phyloP scores from a whole-genome alignment of 495 filamentous ascomycete species.

The Letharia columbiana region DNA sequence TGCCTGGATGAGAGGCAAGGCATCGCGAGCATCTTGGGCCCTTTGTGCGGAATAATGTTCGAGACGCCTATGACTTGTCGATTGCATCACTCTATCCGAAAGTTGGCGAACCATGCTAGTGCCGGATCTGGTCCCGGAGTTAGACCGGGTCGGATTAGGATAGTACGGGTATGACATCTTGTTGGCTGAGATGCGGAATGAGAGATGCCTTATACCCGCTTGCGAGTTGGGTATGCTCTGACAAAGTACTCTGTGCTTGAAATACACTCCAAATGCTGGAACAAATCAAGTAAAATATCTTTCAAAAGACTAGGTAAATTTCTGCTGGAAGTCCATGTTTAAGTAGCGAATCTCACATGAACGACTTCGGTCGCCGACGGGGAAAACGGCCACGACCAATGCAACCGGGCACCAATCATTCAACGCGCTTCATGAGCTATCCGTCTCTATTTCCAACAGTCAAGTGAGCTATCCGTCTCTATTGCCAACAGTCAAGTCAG shows the following conservation, averaged over 20 bases:
- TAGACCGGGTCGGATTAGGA: not conserved
- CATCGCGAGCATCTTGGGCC: slow-evolving; percentile 14
- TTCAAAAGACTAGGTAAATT: not conserved
- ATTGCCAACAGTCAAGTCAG: no score
- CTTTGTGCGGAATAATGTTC: slow-evolving; percentile 12
- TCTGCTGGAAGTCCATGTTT: not conserved
- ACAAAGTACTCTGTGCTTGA: not conserved
- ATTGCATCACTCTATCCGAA: not conserved
- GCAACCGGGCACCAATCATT: not conserved
- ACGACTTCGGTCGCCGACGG: not conserved
- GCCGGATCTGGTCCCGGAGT: not conserved
- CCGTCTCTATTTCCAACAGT: no score
- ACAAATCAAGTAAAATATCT: not conserved
- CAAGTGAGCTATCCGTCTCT: not conserved
- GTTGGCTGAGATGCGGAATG: not conserved
- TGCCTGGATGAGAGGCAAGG: slow-evolving; percentile 7
- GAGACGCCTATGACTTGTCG: not conserved
- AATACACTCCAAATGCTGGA: not conserved
- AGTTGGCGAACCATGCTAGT: not conserved
- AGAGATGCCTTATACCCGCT: not conserved
- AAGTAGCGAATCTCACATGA: not conserved
- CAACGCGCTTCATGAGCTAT: not conserved
- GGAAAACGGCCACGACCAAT: not conserved
- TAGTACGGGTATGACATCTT: not conserved
- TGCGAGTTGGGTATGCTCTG: not conserved